Percentiles rank a stretch among this genome's conserved stretches.
phyloP scores from a whole-genome alignment of 75 land plant genomes.

The Selaginella moellendorffii region DNA sequence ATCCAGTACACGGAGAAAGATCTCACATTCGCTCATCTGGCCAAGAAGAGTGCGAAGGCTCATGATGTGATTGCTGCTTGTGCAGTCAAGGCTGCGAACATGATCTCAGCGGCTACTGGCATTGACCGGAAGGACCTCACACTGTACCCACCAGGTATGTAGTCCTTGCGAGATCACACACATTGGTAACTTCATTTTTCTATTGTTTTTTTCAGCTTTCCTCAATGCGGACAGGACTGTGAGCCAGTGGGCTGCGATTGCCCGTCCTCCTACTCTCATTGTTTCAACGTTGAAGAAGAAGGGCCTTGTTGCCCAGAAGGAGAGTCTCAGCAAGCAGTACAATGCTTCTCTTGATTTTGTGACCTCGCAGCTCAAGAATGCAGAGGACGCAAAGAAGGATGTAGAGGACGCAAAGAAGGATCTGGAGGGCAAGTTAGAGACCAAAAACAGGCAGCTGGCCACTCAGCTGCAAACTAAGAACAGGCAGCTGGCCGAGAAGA shows the following conservation, averaged over 20 bases:
- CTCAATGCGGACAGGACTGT: constrained; percentile 1
- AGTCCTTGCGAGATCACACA: constrained; percentile 1
- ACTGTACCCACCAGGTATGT: constrained; percentile 1
- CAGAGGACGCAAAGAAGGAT: not conserved
- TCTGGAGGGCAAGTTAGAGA: not conserved
- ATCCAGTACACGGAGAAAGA: not conserved
- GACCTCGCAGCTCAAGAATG: not conserved
- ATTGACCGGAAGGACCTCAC: constrained; percentile 1
- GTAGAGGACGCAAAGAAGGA: not conserved
- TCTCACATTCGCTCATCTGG: not conserved
- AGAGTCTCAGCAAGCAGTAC: constrained; percentile 1
- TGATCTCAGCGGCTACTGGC: constrained; percentile 2
- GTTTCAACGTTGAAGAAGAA: constrained; percentile 1
- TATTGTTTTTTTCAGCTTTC: not conserved
- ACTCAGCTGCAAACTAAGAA: not conserved
- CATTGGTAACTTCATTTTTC: not conserved
- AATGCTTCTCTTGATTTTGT: constrained; percentile 1
- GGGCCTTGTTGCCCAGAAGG: not conserved
- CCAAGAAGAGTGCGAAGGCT: constrained; percentile 1
- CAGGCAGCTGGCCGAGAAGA: not conserved
- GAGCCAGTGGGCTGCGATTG: constrained; percentile 2
- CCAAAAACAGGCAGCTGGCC: constrained; percentile 2
- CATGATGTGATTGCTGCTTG: not conserved
- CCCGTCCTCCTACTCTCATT: not conserved
- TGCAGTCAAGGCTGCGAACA: not conserved